Evolutionary conservation across 129 eudicot species (phyloP), one percentile per base, ranked within the genome.

Genomic region (Saposhnikovia divaricata): DNA sequence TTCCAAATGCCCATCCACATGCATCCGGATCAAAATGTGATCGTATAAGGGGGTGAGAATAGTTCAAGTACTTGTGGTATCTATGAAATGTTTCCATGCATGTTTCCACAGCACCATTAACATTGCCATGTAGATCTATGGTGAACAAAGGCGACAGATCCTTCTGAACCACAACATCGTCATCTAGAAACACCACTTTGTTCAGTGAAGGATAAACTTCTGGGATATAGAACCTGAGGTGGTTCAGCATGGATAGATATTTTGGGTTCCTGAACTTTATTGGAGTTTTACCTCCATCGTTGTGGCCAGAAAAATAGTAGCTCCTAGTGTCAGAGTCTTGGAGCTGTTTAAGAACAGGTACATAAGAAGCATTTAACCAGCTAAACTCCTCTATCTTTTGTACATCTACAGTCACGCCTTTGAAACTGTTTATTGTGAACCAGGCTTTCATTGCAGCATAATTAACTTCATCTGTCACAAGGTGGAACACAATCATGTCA

Each of bases 161-260:
- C 68, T 83, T 83, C 25, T 78, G 85, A n/a, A 82, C 85, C 34
- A 82, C 80, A 47, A 82, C 85, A 42, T 82, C 85, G 48, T 82
- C 85, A 69, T 83, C 85, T 5, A 83, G 79, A 78, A 83, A 78
- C 7, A 83, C 79, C 8, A 78, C 55, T 45, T 83, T 78, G 44
- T 83, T 66, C 77, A 83, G 85, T 40, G 82, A 53, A 51, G 85
- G 85, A 37, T 72, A 83, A 70, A 83, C 82, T 46, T 83, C 85
- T 23, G 85, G 85, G 74, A 83, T 83, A 61, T 83, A 83, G 66
- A 83, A 83, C 47, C 86, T 73, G 21, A 83, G 82, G 76, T 83
- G 86, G 51, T 83, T 83, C 53, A 83, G 82, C 86, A 83, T 83
- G 23, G 82, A 83, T 19, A 83, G 23, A 47, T 83, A 83, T 65